Evolutionary conservation across 73 alveolate genomes (phyloP).

Genomic region (Uronychia binucleata): DNA sequence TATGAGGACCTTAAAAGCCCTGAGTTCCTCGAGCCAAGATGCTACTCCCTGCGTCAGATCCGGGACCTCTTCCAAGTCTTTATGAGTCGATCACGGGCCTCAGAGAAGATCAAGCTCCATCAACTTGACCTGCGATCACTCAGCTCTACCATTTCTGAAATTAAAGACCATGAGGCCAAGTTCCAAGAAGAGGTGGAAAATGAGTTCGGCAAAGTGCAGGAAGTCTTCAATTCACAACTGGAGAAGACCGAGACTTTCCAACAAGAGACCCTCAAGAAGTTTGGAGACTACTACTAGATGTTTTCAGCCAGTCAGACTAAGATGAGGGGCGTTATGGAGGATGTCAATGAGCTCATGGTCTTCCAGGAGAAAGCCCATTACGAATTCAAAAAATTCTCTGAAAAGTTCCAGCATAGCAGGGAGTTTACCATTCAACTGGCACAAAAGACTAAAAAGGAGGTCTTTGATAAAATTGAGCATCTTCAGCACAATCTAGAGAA

Average conservation of each 20-base stretch:
- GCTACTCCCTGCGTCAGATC: background rate
- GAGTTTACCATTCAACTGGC: background rate
- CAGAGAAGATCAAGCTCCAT: background rate
- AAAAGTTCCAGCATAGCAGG: background rate
- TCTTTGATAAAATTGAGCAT: background rate
- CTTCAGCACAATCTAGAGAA: background rate
- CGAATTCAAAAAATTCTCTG: background rate
- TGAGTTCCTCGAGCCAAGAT: background rate
- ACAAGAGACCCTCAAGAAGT: background rate
- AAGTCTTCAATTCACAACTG: background rate
- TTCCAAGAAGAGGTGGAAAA: background rate
- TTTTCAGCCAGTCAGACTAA: background rate
- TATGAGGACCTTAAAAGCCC: background rate
- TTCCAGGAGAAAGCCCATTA: conserved; percentile 6
- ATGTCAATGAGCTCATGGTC: background rate
- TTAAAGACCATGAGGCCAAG: background rate
- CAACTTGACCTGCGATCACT: background rate
- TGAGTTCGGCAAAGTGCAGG: background rate
- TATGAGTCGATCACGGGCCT: background rate
- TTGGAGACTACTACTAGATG: background rate
- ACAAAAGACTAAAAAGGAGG: background rate
- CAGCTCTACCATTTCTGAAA: background rate
- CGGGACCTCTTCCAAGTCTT: background rate
- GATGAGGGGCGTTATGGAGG: background rate
- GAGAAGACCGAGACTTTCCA: background rate